phyloP scores from a whole-genome alignment of 768 basidiomycete genomes.

The Tremella mesenterica region DNA sequence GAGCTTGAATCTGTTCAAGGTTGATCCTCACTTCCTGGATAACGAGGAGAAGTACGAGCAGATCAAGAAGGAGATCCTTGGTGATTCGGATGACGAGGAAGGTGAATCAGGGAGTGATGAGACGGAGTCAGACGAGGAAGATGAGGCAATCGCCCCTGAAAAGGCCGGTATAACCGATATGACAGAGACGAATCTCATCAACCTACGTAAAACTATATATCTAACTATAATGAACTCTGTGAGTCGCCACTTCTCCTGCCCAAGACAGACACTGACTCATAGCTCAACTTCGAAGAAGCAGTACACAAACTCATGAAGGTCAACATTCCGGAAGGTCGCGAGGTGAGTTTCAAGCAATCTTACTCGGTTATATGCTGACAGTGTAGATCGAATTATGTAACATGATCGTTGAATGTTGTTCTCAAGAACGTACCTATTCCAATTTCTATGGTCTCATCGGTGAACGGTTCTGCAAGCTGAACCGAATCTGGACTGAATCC shows the following conservation, averaged over 20 bases:
- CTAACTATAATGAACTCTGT: conserved; percentile 95
- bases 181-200: conserved; percentile 92
- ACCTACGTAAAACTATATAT: conserved; percentile 86
- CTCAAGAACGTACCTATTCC: conserved; percentile 95
- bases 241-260: conserved; percentile 14
- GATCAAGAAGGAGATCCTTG: conserved; percentile 89
- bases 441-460: conserved; percentile 95
- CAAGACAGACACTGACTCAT: conserved; percentile 4
- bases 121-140: conserved; percentile 58
- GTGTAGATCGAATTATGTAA: conserved; percentile 82
- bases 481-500: conserved; percentile 83
- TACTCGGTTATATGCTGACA: conserved; percentile 1
- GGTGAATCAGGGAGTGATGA: conserved; percentile 52
- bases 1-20: conserved; percentile 93
- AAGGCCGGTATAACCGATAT: conserved; percentile 88
- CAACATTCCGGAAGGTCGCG: conserved; percentile 81
- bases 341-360: conserved; percentile 52
- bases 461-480: conserved; percentile 92
- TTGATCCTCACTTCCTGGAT: conserved; percentile 73
- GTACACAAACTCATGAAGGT: conserved; percentile 96
- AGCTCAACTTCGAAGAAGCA: conserved; percentile 91
- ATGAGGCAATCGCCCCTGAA: conserved; percentile 53
- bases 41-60: conserved; percentile 89
- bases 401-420: conserved; percentile 99
- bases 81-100: conserved; percentile 54